A percentile compares a stretch with the other conserved stretches of the same genome.
phyloP scores from a whole-genome alignment of 257 asterid genomes.

The Orobanche coerulescens region DNA sequence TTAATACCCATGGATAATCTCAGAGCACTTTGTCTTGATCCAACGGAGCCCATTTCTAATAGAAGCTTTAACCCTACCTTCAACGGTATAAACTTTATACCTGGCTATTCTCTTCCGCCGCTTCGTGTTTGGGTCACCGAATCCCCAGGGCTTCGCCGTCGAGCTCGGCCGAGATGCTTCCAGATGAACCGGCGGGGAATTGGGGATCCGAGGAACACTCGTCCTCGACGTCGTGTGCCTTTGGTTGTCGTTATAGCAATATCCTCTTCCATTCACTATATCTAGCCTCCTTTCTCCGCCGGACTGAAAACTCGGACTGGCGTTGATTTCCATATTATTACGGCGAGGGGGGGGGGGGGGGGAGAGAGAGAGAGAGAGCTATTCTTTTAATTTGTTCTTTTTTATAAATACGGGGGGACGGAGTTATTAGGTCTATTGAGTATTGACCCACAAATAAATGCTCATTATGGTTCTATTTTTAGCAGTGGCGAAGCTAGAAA shows the following conservation, averaged over 20 bases:
- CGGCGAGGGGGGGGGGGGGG: not conserved
- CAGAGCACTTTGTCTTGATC: conserved; percentile 67
- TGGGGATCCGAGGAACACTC: conserved; percentile 3
- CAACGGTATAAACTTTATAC: conserved; percentile 64
- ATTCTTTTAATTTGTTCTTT: conserved; percentile 14
- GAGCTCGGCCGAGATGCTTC: conserved; percentile 21
- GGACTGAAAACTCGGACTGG: conserved; percentile 44
- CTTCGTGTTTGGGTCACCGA: conserved; percentile 58
- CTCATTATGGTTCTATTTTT: no score
- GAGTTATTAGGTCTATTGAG: conserved; percentile 22
- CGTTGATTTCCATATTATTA: conserved; percentile 30
- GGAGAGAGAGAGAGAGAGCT: conserved; percentile 11
- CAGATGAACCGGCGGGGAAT: conserved; percentile 19
- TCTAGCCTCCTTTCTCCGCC: conserved; percentile 50
- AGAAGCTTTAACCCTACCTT: conserved; percentile 72
- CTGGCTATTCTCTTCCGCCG: conserved; percentile 65
- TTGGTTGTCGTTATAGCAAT: conserved; percentile 10
- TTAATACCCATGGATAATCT: conserved; percentile 61
- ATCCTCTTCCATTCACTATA: conserved; percentile 38
- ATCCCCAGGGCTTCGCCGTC: conserved; percentile 50
- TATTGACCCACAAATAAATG: not conserved
- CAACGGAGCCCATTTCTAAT: conserved; percentile 61
- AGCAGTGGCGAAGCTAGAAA: no score
- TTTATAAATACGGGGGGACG: conserved; percentile 12
- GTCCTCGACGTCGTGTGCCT: conserved; percentile 11